Conservation (phyloP, 768 basidiomycete genomes). For the Psilocybe cyanescens region DNA sequence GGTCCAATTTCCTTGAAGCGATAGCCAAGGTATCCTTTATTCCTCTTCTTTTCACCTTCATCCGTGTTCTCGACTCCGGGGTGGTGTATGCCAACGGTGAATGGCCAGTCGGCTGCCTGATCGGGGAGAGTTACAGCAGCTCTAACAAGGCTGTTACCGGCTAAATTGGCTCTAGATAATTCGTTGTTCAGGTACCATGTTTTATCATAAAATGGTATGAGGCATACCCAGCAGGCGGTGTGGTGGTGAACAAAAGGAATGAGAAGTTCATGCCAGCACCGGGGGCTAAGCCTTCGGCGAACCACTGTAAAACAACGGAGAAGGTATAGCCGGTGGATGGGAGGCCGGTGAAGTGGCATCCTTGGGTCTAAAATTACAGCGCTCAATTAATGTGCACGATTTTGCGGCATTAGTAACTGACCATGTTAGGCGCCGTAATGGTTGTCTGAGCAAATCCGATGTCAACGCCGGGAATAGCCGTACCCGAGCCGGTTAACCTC, state of each 20-base stretch:
- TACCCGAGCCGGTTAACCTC: not conserved
- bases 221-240: not conserved
- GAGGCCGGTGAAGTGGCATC: conserved; percentile 1
- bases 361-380: not conserved
- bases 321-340: not conserved
- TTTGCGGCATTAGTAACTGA: not conserved
- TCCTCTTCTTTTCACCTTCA: not conserved
- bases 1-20: not conserved
- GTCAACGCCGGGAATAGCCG: not conserved
- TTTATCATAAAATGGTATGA: too few relatives aligned
- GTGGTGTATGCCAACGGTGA: not conserved
- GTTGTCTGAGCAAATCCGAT: conserved; percentile 1
- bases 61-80: not conserved
- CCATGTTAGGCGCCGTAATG: not conserved
- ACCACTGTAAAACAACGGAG: not conserved
- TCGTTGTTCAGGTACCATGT: too few relatives aligned
- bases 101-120: not conserved
- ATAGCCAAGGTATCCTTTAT: not conserved
- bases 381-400: not conserved
- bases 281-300: not conserved
- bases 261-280: not conserved
- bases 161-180: too few relatives aligned
- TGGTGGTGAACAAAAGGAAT: not conserved
- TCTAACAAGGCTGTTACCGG: too few relatives aligned
- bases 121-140: not conserved